A percentile compares a stretch with the other conserved stretches of the same genome.
These are phyloP conservation scores for Leishmania mexicana DNA, from an alignment of 208 protist genomes.

Conservation along the genomic window DNA sequence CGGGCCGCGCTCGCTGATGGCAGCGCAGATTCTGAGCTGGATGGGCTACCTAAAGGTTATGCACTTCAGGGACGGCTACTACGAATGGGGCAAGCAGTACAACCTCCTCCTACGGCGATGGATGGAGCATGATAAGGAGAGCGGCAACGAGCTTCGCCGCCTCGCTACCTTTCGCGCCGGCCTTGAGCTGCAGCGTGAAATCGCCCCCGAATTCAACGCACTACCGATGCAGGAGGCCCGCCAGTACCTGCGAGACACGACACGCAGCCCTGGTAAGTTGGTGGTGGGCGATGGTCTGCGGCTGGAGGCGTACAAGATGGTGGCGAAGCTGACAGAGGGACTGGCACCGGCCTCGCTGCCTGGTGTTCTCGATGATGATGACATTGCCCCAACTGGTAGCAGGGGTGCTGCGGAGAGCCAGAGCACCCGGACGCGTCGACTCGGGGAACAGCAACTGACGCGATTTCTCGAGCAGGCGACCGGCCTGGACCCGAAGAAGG, in stretches of 20 bases:
- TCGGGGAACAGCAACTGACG: conserved; percentile 40
- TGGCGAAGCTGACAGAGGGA: conserved; percentile 55
- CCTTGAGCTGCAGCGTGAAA: conserved; percentile 75
- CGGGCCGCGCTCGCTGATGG: conserved; percentile 80
- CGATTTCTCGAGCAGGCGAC: conserved; percentile 71
- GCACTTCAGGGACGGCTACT: conserved; percentile 84
- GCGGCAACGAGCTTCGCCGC: conserved; percentile 71
- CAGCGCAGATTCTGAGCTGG: conserved; percentile 83
- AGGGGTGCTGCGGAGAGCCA: conserved; percentile 15
- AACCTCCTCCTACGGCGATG: conserved; percentile 79
- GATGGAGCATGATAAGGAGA: conserved; percentile 79
- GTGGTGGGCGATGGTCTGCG: conserved; percentile 64
- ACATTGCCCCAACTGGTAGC: conserved; percentile 7
- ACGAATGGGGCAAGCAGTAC: conserved; percentile 88
- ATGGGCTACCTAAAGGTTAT: conserved; percentile 81
- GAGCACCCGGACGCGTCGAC: conserved; percentile 22
- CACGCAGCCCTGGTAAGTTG: conserved; percentile 63
- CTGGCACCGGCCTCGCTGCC: conserved; percentile 36
- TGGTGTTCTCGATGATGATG: conserved; percentile 32
- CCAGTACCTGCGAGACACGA: conserved; percentile 68
- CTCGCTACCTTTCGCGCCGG: conserved; percentile 67
- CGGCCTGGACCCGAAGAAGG: conserved; percentile 41
- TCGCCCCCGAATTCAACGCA: conserved; percentile 81
- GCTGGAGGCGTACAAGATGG: conserved; percentile 54
- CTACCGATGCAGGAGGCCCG: conserved; percentile 69